Base-by-base conservation (phyloP, 352 stramenopile genomes). In the Phytophthora colocasiae region DNA sequence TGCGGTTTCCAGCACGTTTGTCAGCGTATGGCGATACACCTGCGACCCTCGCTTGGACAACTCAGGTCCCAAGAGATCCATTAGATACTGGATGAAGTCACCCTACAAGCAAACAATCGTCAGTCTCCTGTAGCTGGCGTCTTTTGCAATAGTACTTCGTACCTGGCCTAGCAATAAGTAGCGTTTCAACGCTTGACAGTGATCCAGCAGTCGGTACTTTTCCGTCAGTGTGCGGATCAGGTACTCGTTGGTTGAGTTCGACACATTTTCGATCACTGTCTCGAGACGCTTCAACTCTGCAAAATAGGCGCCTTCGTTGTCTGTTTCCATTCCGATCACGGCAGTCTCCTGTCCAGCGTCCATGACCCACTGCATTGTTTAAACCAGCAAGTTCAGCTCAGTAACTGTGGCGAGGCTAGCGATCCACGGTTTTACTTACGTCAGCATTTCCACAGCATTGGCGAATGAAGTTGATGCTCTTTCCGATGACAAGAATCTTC, bases 381-480 rank as follows among this genome's bases (percentile, higher is more conserved):
- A 26, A 63, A 46, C 53, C 34, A 62, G 11, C 26, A 48, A 48
- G 3, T 41, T 17, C 15, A 48, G 4, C 17, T 47, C 7, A 57
- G 41, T n/a, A 51, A 49, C 12, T 3, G 3, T 15, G 26, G 38
- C 24, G 44, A 50, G 51, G 45, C n/a, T 1, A 41, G 26, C 53
- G 22, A 31, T 12, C 31, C 8, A 36, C 31, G 8, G 31, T 58
- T 54, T 43, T n/a, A 75, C 76, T 44, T 58, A 93, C 97, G 66
- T 97, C 87, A 32, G 82, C 88, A 71, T 98, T 95, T 10, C 89
- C 81, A 49, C 97, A 98, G 78, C 95, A 99, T 46, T 92, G 80
- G 15, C 97, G 90, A 73, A 99, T 98, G 54, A 99, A 99, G 81
- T 99, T 99, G 67, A 99, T 99, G 41, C 95, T 98, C 73, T 99